Conservation (phyloP, 441 rosid species). For the Aleurites moluccanus region DNA sequence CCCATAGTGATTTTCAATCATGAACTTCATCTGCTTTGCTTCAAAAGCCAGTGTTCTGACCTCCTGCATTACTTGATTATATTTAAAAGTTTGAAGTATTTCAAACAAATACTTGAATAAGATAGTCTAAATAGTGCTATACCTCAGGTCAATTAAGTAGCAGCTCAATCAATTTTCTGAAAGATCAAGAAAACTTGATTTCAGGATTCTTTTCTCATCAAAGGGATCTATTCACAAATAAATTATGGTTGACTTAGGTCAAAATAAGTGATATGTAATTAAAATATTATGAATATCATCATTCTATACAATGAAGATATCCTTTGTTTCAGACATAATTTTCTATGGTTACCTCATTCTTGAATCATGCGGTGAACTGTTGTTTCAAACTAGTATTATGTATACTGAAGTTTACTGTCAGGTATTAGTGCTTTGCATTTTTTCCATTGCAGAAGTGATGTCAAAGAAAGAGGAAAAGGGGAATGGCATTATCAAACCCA, state of each 20-base stretch:
- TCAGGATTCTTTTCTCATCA: neutral
- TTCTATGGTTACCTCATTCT: neutral
- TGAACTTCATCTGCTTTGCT: neutral
- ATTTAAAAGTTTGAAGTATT: neutral
- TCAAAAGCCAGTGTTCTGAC: neutral
- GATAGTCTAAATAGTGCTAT: neutral
- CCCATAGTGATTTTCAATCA: too few relatives aligned
- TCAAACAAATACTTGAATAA: neutral
- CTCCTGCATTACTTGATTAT: neutral
- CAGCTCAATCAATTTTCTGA: too few relatives aligned
- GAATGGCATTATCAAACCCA: conserved; percentile 16
- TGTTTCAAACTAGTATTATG: neutral
- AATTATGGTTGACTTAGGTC: neutral
- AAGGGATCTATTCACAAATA: neutral
- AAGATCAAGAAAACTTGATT: neutral
- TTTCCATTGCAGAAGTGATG: conserved; percentile 28
- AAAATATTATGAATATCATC: neutral
- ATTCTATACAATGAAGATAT: neutral
- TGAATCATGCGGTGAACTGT: neutral
- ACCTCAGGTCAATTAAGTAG: too few relatives aligned
- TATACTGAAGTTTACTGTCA: neutral
- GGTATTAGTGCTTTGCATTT: conserved; percentile 5
- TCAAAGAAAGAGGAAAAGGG: conserved; percentile 25
- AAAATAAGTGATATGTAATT: neutral
- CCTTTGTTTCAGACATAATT: neutral